phyloP scores from a whole-genome alignment of 139 green algal genomes.

The Parachlorella kessleri region DNA sequence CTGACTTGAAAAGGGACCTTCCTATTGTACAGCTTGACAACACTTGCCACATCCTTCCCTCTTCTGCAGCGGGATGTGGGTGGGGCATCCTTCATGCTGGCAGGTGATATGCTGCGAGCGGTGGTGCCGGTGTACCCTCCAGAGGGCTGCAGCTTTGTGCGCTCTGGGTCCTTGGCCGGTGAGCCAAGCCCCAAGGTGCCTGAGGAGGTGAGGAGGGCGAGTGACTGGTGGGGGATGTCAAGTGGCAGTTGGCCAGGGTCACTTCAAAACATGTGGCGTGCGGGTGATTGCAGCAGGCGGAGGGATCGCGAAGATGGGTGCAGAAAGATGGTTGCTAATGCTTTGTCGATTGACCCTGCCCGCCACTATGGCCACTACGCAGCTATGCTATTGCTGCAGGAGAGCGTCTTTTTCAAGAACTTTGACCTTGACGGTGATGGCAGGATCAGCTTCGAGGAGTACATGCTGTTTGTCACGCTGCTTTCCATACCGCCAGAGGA shows the following conservation, averaged over 20 bases:
- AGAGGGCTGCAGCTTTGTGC: constrained; percentile 50
- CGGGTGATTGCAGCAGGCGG: no score
- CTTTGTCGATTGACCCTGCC: no score
- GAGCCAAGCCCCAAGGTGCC: constrained; percentile 24
- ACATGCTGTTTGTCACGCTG: constrained; percentile 75
- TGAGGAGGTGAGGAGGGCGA: constrained; percentile 1
- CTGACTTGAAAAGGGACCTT: neutral
- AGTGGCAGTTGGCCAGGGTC: no score
- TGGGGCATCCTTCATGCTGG: constrained; percentile 40
- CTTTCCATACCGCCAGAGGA: constrained; percentile 57
- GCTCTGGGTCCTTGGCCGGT: constrained; percentile 66
- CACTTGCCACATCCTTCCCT: no score
- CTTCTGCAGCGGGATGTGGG: neutral
- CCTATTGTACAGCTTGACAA: no score
- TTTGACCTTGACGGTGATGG: constrained; percentile 77
- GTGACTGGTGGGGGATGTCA: no score
- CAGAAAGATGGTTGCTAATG: no score
- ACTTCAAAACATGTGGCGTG: no score
- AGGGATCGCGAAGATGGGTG: no score
- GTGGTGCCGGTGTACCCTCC: constrained; percentile 81
- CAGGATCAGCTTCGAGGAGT: constrained; percentile 71
- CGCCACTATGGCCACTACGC: no score
- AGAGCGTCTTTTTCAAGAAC: constrained; percentile 47
- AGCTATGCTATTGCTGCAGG: constrained; percentile 19
- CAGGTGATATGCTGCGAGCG: constrained; percentile 56